A percentile compares a stretch with the other conserved stretches of the same genome.
Conservation (phyloP, 2,329 filamentous ascomycete genomes). For the Pezicula carpinea region DNA sequence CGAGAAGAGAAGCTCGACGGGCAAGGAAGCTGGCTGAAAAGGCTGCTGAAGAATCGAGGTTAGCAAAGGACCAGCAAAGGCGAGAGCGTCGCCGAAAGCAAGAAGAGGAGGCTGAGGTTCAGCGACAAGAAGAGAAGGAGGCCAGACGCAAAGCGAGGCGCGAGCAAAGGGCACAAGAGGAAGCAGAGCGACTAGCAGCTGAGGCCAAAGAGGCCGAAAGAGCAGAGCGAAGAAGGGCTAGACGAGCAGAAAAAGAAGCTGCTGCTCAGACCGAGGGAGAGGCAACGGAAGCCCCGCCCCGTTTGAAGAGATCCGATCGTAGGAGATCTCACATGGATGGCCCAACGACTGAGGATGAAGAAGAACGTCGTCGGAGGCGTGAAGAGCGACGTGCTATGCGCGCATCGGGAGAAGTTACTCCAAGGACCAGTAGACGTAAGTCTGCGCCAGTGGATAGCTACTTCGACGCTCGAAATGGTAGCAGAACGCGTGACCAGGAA, state of each 20-base stretch:
- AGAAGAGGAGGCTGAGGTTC: slow-evolving; percentile 52
- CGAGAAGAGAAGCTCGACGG: slow-evolving; percentile 57
- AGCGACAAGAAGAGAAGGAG: slow-evolving; percentile 53
- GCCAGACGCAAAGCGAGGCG: slow-evolving; percentile 51
- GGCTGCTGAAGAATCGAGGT: slow-evolving; percentile 47
- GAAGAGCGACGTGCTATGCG: slow-evolving; percentile 45
- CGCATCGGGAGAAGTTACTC: slow-evolving; percentile 24
- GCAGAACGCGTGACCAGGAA: slow-evolving; percentile 32
- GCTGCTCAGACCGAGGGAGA: slow-evolving; percentile 40
- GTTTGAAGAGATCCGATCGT: slow-evolving; percentile 38
- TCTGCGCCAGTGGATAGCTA: slow-evolving; percentile 40
- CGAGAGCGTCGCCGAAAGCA: slow-evolving; percentile 50
- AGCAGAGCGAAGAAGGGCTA: slow-evolving; percentile 43
- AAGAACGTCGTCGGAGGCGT: slow-evolving; percentile 48
- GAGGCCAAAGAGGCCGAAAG: slow-evolving; percentile 38
- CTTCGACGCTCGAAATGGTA: slow-evolving; percentile 38
- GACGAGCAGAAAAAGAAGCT: slow-evolving; percentile 43
- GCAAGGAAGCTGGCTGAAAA: slow-evolving; percentile 48
- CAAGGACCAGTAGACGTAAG: slow-evolving; percentile 35
- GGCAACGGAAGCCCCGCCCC: slow-evolving; percentile 41
- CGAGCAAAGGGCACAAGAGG: slow-evolving; percentile 45
- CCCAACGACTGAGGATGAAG: slow-evolving; percentile 42
- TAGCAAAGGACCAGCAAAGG: slow-evolving; percentile 51
- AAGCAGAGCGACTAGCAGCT: slow-evolving; percentile 28
- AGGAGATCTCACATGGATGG: slow-evolving; percentile 42